Conservation (phyloP, 345 rosid species). For the Balakata baccata region DNA sequence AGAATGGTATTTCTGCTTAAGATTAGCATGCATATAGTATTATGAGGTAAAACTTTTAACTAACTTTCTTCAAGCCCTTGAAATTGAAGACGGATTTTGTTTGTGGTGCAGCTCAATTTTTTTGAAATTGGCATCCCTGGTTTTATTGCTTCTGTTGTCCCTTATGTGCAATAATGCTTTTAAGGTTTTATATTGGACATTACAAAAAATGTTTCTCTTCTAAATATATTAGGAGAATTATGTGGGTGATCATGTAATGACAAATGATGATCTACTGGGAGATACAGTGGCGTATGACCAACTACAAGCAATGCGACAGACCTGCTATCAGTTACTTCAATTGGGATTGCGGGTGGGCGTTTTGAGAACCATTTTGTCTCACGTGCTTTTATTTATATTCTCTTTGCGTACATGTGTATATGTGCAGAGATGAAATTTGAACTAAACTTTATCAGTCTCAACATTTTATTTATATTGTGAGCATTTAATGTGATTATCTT, state of each 20-base stretch:
- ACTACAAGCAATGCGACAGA: constrained; percentile 43
- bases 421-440: neutral
- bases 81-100: neutral
- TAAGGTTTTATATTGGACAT: constrained; percentile 5
- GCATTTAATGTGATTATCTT: neutral
- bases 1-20: neutral
- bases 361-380: neutral
- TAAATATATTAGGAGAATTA: constrained; percentile 47
- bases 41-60: neutral
- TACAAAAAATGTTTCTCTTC: neutral
- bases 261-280: constrained; percentile 92
- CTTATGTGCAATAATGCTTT: constrained; percentile 5
- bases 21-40: neutral
- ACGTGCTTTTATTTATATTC: constrained; percentile 1
- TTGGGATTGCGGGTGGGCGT: constrained; percentile 49
- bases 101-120: neutral
- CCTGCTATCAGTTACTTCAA: constrained; percentile 66
- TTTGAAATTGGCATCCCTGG: neutral
- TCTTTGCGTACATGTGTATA: neutral
- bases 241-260: constrained; percentile 49
- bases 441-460: neutral
- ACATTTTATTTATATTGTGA: neutral
- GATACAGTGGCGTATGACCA: constrained; percentile 83
- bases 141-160: constrained; percentile 2
- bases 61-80: neutral